Evolutionary conservation across 2,329 filamentous ascomycete genomes (phyloP), one percentile per base, ranked within the genome.

Genomic region (Arthrobotrys entomopaga): DNA sequence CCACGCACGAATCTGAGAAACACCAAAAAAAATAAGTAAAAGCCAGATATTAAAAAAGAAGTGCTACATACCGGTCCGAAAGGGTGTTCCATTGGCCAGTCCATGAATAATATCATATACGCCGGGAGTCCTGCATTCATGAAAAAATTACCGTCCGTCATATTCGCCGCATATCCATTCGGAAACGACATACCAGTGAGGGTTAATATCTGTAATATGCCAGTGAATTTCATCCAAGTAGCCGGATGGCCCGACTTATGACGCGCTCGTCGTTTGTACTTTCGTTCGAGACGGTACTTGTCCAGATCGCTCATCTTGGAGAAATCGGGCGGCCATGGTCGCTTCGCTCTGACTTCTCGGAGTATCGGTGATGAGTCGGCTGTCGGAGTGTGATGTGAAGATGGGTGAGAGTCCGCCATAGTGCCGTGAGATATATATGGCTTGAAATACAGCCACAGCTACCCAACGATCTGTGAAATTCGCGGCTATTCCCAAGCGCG

Each of bases 221-320:
- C 71, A 10, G 71, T 75, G 34, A 70, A 69, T 42, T 65, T 75
- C 71, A 75, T 75, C 71, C 71, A 75, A 16, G 16, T 43, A 3
- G 54, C 52, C 13, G 71, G 58, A 40, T 70, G 48, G 7, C 49
- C 59, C 8, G 48, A 42, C 2, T 26, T 7, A 24, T 56, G 59
- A 2, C 71, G 42, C 6, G 67, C 19, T 5, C 71, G 38, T 34
- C 71, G 52, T 38, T 65, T 75, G 34, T 75, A 75, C 46, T 75
- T 75, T 42, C 71, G 49, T 38, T 75, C 71, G 10, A 69, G 49
- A 29, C 71, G 64, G 40, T 75, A 75, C 8, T 26, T 34, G 40
- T 75, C 71, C 46, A 46, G 56, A 0, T 65, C 58, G 24, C 59
- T 75, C 59, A 75, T 66, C 49, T 75, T 69, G 6, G 52, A 54